phyloP scores from a whole-genome alignment of 106 monocot genomes.

The Dioscorea alata region DNA sequence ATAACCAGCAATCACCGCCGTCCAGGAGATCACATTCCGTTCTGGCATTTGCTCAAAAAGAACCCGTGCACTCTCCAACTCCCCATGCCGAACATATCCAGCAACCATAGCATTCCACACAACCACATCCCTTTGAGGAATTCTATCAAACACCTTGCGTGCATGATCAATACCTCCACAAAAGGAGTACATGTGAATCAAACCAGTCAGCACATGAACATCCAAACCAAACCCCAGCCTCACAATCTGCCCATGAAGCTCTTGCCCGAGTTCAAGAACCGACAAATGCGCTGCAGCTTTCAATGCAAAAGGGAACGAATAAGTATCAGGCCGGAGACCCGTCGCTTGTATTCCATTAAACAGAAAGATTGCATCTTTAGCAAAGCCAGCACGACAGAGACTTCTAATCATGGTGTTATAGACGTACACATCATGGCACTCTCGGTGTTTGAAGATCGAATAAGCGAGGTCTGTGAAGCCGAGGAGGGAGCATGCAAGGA shows the following conservation, averaged over 20 bases:
- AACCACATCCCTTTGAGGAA: conserved; percentile 30
- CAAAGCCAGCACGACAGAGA: conserved; percentile 28
- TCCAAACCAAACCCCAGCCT: conserved; percentile 32
- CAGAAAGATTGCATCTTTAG: conserved; percentile 32
- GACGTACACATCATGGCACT: conserved; percentile 31
- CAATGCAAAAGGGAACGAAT: conserved; percentile 57
- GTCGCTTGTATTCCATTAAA: conserved; percentile 29
- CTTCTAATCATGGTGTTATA: conserved; percentile 56
- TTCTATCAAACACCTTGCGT: conserved; percentile 57
- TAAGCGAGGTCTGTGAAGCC: conserved; percentile 41
- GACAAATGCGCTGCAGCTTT: conserved; percentile 44
- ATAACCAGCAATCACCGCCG: conserved; percentile 49
- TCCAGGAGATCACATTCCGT: conserved; percentile 59
- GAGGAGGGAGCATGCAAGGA: conserved; percentile 34
- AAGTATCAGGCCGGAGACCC: conserved; percentile 52
- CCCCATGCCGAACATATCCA: conserved; percentile 43
- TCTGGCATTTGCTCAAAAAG: conserved; percentile 49
- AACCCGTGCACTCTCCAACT: conserved; percentile 23
- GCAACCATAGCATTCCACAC: conserved; percentile 70
- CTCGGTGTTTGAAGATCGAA: conserved; percentile 33
- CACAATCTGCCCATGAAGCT: conserved; percentile 40
- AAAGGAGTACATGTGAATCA: conserved; percentile 36
- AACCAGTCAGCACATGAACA: conserved; percentile 36
- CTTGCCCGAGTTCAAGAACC: conserved; percentile 16
- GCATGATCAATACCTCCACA: conserved; percentile 23